Percentiles rank a stretch among this genome's conserved stretches.
Conservation (phyloP, 345 rosid species). For the Ailanthus altissimus region DNA sequence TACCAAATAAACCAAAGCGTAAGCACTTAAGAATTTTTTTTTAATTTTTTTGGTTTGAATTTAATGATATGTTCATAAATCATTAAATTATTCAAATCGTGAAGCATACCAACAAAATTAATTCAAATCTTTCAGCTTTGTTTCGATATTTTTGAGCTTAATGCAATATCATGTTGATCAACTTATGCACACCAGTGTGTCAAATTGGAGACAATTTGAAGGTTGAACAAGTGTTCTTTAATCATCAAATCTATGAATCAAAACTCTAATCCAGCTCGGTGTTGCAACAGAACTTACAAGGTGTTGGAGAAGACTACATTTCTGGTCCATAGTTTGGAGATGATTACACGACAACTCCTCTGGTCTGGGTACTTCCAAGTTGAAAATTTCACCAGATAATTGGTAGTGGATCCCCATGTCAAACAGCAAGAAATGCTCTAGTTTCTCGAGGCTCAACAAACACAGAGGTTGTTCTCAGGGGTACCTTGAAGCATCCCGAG, state of each 20-base stretch:
- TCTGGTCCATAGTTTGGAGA: not conserved
- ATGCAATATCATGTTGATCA: not conserved
- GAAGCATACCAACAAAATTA: not conserved
- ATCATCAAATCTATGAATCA: not conserved
- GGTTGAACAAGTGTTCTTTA: not conserved
- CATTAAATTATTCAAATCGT: no score
- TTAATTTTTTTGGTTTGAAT: no score
- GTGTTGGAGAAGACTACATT: not conserved
- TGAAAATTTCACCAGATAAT: not conserved
- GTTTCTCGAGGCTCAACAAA: conserved; percentile 59
- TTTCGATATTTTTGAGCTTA: not conserved
- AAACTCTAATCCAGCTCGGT: not conserved
- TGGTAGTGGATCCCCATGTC: not conserved
- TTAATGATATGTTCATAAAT: no score
- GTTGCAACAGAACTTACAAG: not conserved
- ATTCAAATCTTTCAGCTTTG: not conserved
- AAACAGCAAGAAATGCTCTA: conserved; percentile 15
- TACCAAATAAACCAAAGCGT: no score
- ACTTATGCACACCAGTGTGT: no score
- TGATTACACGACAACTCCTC: not conserved
- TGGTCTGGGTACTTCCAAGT: not conserved
- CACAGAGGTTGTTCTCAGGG: conserved; percentile 66
- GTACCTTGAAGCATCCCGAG: conserved; percentile 59
- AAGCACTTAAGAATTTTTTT: no score
- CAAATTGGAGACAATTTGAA: not conserved